Percentiles rank a stretch among this genome's conserved stretches.
These are phyloP conservation scores for Aspergillus brasiliensis DNA, from an alignment of 2,329 filamentous ascomycete species.

Conservation along the genomic window DNA sequence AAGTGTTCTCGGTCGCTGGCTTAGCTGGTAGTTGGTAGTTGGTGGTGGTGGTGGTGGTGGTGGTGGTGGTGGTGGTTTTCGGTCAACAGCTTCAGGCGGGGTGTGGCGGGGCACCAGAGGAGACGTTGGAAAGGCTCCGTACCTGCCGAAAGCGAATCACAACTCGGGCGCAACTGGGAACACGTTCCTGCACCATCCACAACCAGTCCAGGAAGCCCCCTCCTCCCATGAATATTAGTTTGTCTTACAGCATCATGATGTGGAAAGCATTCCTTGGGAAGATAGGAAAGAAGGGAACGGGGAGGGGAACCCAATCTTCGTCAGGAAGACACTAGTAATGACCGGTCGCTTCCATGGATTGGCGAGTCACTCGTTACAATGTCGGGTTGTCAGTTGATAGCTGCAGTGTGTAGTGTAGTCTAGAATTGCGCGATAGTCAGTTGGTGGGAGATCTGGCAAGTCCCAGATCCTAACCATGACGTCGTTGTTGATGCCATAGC, in stretches of 20 bases:
- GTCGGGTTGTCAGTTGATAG: background rate
- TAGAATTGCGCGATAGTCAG: background rate
- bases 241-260: constrained; percentile 2
- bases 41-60: too few relatives aligned
- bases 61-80: constrained; percentile 3
- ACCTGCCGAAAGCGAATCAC: constrained; percentile 14
- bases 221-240: background rate
- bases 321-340: background rate
- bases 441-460: background rate
- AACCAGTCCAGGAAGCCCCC: background rate
- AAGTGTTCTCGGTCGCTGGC: background rate
- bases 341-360: background rate
- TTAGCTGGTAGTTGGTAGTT: background rate
- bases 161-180: background rate
- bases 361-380: background rate
- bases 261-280: background rate
- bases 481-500: constrained; percentile 5
- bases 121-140: constrained; percentile 5
- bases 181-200: background rate
- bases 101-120: constrained; percentile 18
- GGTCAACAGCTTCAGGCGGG: constrained; percentile 19
- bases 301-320: background rate
- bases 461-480: constrained; percentile 4
- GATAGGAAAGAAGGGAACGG: background rate
- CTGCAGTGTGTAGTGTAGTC: background rate